Evolutionary conservation across 768 basidiomycete species (phyloP), one percentile per base, ranked within the genome.

Genomic region (Dioszegia crocea): DNA sequence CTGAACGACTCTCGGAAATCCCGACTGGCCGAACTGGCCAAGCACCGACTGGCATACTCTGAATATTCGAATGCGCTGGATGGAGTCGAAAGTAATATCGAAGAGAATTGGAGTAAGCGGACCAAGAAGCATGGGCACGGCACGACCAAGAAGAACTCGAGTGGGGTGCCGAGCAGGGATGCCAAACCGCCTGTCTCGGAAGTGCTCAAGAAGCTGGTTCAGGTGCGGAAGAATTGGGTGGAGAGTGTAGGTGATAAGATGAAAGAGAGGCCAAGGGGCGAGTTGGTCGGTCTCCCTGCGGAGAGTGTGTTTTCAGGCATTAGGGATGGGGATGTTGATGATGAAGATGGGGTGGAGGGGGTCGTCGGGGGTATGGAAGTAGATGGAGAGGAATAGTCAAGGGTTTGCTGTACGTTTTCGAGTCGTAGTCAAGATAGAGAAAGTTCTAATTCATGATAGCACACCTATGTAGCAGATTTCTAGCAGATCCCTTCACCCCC

Each of bases 51-150:
- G 17, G 91, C 86, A 5, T 89, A 91, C 72, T 89, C 91, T 69
- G 94, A 98, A 70, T 98, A 94, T 78, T 77, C 89, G 57, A 88
- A 89, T 29, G 76, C 84, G 8, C 84, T 92, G 17, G 91, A 94
- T 62, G 82, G 86, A 3, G 83, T 98, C 48, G 93, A 98, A 80
- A 87, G 85, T 79, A 85, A 86, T 66, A 89, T 97, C 73, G 80
- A 83, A 45, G 80, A 79, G 17, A 80, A 86, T 10, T 96, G 87
- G 79, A 73, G 83, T 52, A 91, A 88, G 76, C 81, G 92, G 46
- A 87, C 89, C 80, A 90, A 88, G 80, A 75, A 78, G 49, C 67
- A 88, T 84, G 81, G 83, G 77, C 72, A 64, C n/a, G 66, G 45
- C 6, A 66, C 63, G 21, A 45, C 55, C 26, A 55, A 44, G 19